Conservation (phyloP, 257 asterid species). For the Catharanthus roseus region DNA sequence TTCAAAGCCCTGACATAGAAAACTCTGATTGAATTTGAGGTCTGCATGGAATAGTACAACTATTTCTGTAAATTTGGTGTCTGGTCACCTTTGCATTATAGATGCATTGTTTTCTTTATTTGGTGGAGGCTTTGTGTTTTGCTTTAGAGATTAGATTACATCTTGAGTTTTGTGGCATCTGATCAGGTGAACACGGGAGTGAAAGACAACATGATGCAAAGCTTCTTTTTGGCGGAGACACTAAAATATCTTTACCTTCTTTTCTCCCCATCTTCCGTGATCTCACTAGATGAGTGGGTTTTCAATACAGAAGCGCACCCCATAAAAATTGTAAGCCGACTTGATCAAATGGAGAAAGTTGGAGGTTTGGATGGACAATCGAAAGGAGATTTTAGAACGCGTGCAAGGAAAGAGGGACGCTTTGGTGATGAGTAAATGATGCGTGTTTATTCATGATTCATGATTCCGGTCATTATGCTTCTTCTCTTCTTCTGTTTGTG, state of each 20-base stretch:
- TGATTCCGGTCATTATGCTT: background rate
- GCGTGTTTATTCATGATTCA: background rate
- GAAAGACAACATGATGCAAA: slow-evolving; percentile 99
- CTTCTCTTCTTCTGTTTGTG: too few species aligned
- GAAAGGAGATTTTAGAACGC: slow-evolving; percentile 38
- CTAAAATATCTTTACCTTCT: slow-evolving; percentile 95
- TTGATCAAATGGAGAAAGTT: slow-evolving; percentile 24
- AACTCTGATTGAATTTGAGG: background rate
- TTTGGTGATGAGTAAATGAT: slow-evolving; percentile 41
- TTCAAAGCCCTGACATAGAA: too few species aligned
- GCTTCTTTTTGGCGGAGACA: slow-evolving; percentile 97
- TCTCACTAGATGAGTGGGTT: slow-evolving; percentile 96
- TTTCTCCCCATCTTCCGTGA: slow-evolving; percentile 88
- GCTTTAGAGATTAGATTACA: too few species aligned
- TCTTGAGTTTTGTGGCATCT: background rate
- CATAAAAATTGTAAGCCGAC: slow-evolving; percentile 59
- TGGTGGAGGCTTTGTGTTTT: too few species aligned
- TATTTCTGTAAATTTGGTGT: too few species aligned
- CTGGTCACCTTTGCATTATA: background rate
- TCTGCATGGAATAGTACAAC: too few species aligned
- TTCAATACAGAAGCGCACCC: slow-evolving; percentile 99
- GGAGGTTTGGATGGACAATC: slow-evolving; percentile 32
- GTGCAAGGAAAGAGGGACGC: slow-evolving; percentile 85
- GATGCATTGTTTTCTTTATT: too few species aligned
- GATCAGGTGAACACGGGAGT: slow-evolving; percentile 89